phyloP scores from a whole-genome alignment of 306 rosid genomes.

The Cicer bijugum region DNA sequence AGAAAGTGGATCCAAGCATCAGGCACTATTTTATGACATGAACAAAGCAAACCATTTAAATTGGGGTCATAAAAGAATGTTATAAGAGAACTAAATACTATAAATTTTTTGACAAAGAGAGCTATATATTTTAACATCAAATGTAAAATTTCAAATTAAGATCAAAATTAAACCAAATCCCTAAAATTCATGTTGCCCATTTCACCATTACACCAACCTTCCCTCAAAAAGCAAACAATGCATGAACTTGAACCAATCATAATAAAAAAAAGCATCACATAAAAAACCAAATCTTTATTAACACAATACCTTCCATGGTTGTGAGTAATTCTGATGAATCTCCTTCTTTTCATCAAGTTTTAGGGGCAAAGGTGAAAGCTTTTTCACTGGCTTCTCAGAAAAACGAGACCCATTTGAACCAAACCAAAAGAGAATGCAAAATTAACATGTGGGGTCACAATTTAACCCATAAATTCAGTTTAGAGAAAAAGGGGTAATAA shows the following conservation, averaged over 20 bases:
- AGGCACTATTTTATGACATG: slow-evolving; percentile 12
- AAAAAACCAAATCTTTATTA: slow-evolving; percentile 45
- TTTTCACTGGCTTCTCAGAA: slow-evolving; percentile 48
- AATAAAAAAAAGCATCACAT: slow-evolving; percentile 19
- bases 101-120: not conserved
- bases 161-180: slow-evolving; percentile 37
- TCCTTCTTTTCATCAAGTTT: slow-evolving; percentile 33
- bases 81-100: not conserved
- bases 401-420: slow-evolving; percentile 47
- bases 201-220: slow-evolving; percentile 45
- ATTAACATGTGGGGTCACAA: slow-evolving; percentile 20
- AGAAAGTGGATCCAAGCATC: slow-evolving; percentile 32
- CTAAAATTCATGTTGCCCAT: not conserved
- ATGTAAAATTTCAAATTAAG: not conserved
- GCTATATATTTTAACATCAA: slow-evolving; percentile 1
- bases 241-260: slow-evolving; percentile 33
- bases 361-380: slow-evolving; percentile 22
- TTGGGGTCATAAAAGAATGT: slow-evolving; percentile 33
- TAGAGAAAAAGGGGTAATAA: not conserved
- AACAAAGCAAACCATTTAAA: slow-evolving; percentile 18
- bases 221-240: slow-evolving; percentile 42
- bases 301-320: slow-evolving; percentile 73
- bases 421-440: slow-evolving; percentile 40
- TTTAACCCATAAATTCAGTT: slow-evolving; percentile 38
- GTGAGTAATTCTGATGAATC: slow-evolving; percentile 39